Percentiles rank a stretch among this genome's conserved stretches.
These are phyloP conservation scores for Xylogone sp. DNA, from an alignment of 2,329 filamentous ascomycete genomes.

Conservation along the genomic window DNA sequence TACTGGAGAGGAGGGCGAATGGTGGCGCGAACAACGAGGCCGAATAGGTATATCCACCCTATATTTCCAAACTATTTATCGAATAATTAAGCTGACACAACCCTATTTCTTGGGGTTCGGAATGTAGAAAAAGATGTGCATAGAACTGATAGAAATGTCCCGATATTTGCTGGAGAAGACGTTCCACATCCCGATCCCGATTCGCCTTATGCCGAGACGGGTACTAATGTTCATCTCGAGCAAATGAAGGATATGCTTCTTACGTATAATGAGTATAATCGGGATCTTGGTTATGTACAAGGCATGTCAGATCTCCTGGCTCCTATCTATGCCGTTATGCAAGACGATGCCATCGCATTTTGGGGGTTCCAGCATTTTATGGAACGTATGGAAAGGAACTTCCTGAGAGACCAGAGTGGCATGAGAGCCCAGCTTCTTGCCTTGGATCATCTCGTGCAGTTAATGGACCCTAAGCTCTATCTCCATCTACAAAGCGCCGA, in stretches of 20 bases:
- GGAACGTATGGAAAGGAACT: slow-evolving; percentile 97
- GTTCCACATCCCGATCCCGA: slow-evolving; percentile 94
- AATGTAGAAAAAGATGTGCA: slow-evolving; percentile 94
- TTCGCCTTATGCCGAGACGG: slow-evolving; percentile 86
- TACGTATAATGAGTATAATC: slow-evolving; percentile 98
- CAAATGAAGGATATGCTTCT: slow-evolving; percentile 99
- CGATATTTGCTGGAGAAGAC: slow-evolving; percentile 95
- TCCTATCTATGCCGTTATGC: slow-evolving; percentile 93
- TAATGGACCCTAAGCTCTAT: slow-evolving; percentile 95
- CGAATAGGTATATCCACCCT: slow-evolving; percentile 74
- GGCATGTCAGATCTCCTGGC: slow-evolving; percentile 97
- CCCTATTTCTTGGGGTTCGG: slow-evolving; percentile 47
- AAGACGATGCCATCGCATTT: slow-evolving; percentile 95
- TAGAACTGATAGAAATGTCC: slow-evolving; percentile 88
- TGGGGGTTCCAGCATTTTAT: slow-evolving; percentile 97
- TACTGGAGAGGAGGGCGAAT: slow-evolving; percentile 79
- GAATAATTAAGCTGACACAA: slow-evolving; percentile 28
- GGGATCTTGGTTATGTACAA: slow-evolving; percentile 92
- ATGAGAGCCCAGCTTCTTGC: slow-evolving; percentile 91
- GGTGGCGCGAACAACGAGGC: slow-evolving; percentile 92
- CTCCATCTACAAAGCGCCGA: slow-evolving; percentile 85
- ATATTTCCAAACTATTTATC: slow-evolving; percentile 3
- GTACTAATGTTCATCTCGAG: slow-evolving; percentile 96
- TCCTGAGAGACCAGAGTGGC: slow-evolving; percentile 89
- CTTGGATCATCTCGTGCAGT: slow-evolving; percentile 89